Evolutionary conservation across 129 eudicot genomes (phyloP), one percentile per base, ranked within the genome.

Genomic region (Oenanthe sinensis): DNA sequence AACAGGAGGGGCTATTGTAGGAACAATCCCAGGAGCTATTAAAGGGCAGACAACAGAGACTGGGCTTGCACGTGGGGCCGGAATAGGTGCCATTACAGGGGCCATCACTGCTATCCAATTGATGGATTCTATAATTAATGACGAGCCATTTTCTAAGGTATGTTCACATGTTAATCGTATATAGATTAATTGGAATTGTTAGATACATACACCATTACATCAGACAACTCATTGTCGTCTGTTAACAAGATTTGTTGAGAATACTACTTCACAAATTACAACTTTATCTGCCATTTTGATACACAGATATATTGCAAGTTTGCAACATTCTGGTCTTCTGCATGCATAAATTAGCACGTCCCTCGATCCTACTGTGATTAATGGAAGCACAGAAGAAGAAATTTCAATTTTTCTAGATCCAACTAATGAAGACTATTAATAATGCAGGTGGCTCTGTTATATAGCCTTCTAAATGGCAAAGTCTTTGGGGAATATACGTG

Each of bases 11-110:
- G 91, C 97, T 20, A 79, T 46, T 0, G 80, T 93, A 26, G 98
- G 98, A 78, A 76, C 76, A 40, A 77, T 93, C 12, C 82, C 88
- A 36, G 98, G 98, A 78, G 88, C 93, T 11, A 83, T 93, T 33
- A 85, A 91, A 85, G 98, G 98, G 54, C 90, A 93, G 67, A 82
- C 91, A 5, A 93, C 96, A 5, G 98, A 91, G 77, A 87, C 93
- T 7, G 98, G 98, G 40, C 52, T 91, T 28, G 49, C 85, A 14
- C 92, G 89, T 50, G 98, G 98, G 63, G 88, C 92, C 4, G 84
- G 81, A 62, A 88, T 89, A 16, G 98, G 98, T 49, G 89, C 85
- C 1, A 79, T 93, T 68, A 71, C 91, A 3, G 98, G 98, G 28
- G 96, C 98, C 68, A 82, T 93, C 69, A 90, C 96, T 0, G 97